A percentile compares a stretch with the other conserved stretches of the same genome.
Evolutionary conservation across 768 basidiomycete genomes (phyloP).

Genomic region (Mrakia hoshinonis): DNA sequence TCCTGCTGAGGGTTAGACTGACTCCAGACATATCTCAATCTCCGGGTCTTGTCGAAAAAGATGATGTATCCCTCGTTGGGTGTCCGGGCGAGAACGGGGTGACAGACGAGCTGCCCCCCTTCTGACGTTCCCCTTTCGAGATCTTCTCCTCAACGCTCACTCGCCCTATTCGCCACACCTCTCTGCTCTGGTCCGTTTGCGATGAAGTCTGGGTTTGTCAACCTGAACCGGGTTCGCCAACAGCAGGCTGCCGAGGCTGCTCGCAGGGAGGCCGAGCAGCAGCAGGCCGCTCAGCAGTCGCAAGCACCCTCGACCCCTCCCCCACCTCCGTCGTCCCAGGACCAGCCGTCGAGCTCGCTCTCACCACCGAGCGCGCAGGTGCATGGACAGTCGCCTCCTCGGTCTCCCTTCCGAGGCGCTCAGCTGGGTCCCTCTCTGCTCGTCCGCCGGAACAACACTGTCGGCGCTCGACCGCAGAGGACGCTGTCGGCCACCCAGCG

Average conservation of each 20-base stretch:
- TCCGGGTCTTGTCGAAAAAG: no score
- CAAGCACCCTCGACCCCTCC: background rate
- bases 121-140: no score
- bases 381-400: background rate
- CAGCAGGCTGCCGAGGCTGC: constrained; percentile 1
- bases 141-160: background rate
- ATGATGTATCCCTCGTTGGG: no score
- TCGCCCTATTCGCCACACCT: background rate
- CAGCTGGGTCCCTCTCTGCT: background rate
- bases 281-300: background rate
- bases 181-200: background rate
- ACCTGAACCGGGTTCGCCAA: background rate
- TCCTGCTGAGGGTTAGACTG: no score
- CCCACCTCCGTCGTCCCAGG: background rate
- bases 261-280: background rate
- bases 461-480: constrained; percentile 15
- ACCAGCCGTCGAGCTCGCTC: background rate
- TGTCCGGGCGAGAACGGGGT: no score
- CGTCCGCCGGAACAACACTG: constrained; percentile 21
- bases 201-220: background rate
- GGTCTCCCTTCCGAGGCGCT: background rate
- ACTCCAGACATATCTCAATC: no score
- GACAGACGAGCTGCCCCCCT: no score
- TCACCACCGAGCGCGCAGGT: no score
- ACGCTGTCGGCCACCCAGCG: constrained; percentile 1